Base-by-base conservation (phyloP, 805 yeast species). In the Saccharomyces cerevisiae region DNA sequence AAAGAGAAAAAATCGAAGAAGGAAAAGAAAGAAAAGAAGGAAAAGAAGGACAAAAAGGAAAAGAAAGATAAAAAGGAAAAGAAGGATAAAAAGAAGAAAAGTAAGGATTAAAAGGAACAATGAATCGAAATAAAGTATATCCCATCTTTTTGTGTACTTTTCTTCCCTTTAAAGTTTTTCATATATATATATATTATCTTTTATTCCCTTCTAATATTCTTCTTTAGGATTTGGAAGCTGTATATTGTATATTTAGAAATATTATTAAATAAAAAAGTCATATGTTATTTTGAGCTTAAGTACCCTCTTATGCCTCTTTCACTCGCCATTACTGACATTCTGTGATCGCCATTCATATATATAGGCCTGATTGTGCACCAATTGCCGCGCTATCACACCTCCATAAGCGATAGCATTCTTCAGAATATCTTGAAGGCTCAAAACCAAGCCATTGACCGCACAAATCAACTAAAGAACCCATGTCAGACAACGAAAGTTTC, bases 41-140 rank as follows among this genome's bases (percentile, higher is more conserved):
- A 74, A 61, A 69, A 77, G 65, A 69, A 72, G 53, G 74, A 78
- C 68, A 73, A 77, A 72, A 76, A 75, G 51, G 73, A 79, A 70
- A 72, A 78, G 67, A 75, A 79, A 46, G 73, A 77, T 67, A 77
- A 80, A 72, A 73, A 75, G 54, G 73, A 76, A 67, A 66, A 78
- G 67, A 76, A 76, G 52, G 73, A 77, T 68, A 68, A 79, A 70
- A 77, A 70, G 61, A 71, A 75, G 56, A 76, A 80, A 71, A 78
- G 81, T 55, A 79, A 81, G 74, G 61, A 62, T 53, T 59, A 67
- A 55, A 74, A 76, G 63, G 69, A 73, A 43, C 71, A 76, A 71
- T 73, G 78, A 70, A 73, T 17, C n/a, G 22, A 36, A 41, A 13
- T 30, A 31, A 27, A 41, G 13, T 21, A 41, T 51, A 36, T 41